A percentile compares a stretch with the other conserved stretches of the same genome.
Conservation (phyloP, 2,329 filamentous ascomycete species). For the Trichoderma lentiforme region DNA sequence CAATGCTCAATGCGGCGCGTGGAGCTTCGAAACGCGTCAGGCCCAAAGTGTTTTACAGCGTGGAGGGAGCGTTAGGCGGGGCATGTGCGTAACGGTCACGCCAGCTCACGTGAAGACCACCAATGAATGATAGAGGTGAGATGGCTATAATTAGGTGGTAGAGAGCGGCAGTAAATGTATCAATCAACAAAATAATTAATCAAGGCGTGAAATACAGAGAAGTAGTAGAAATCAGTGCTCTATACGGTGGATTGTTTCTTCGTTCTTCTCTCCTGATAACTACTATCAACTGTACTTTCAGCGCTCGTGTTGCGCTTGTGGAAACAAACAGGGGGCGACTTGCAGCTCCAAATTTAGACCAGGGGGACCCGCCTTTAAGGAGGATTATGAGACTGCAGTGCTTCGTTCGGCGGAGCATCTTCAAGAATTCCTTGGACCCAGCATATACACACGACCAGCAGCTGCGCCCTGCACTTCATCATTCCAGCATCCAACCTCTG, state of each 20-base stretch:
- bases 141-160: background rate
- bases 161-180: background rate
- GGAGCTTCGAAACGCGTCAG: conserved; percentile 12
- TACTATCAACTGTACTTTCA: background rate
- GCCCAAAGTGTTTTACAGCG: background rate
- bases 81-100: conserved; percentile 6
- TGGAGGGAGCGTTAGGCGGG: background rate
- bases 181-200: background rate
- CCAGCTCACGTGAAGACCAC: conserved; percentile 22
- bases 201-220: background rate
- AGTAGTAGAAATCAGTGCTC: too few species aligned
- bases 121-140: background rate
- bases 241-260: background rate
- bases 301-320: background rate
- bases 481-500: background rate
- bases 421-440: background rate
- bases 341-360: conserved; percentile 16
- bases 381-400: conserved; percentile 5
- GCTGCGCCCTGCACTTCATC: background rate
- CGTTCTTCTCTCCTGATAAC: background rate
- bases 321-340: conserved; percentile 1
- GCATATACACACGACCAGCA: background rate
- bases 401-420: background rate
- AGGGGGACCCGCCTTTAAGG: conserved; percentile 14
- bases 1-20: conserved; percentile 9